A percentile compares a stretch with the other conserved stretches of the same genome.
Evolutionary conservation across 495 filamentous ascomycete species (phyloP).

Genomic region (Tuber magnatum): DNA sequence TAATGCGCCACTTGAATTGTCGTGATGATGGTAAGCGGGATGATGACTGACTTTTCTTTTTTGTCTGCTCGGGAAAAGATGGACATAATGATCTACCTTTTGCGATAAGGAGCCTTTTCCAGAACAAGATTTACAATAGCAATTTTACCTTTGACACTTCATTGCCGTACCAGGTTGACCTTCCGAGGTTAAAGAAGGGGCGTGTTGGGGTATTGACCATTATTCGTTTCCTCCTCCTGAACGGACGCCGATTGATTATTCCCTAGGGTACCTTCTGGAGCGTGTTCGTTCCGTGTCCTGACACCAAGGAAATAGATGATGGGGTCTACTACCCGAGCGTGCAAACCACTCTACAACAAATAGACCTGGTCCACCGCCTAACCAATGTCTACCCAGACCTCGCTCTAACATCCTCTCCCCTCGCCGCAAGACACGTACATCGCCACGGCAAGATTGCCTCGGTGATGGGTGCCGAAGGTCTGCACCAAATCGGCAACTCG

Average conservation of each 20-base stretch:
- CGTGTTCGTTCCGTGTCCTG: slow-evolving; percentile 71
- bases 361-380: slow-evolving; percentile 72
- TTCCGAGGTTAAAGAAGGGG: slow-evolving; percentile 55
- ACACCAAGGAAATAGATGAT: slow-evolving; percentile 59
- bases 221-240: neutral
- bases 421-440: slow-evolving; percentile 51
- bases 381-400: slow-evolving; percentile 64
- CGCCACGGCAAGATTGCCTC: slow-evolving; percentile 50
- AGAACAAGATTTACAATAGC: slow-evolving; percentile 69
- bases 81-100: slow-evolving; percentile 88
- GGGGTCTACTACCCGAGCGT: slow-evolving; percentile 57
- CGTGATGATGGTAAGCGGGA: neutral
- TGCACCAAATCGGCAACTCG: slow-evolving; percentile 92
- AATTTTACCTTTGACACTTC: slow-evolving; percentile 67
- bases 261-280: slow-evolving; percentile 76
- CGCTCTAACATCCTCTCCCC: slow-evolving; percentile 53
- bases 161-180: slow-evolving; percentile 66
- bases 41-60: slow-evolving; percentile 13
- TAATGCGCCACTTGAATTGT: slow-evolving; percentile 6
- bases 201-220: slow-evolving; percentile 43
- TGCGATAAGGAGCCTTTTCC: slow-evolving; percentile 56
- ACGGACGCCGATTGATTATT: neutral
- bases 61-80: slow-evolving; percentile 51
- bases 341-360: slow-evolving; percentile 67
- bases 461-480: slow-evolving; percentile 78